Base-by-base conservation (phyloP, 768 basidiomycete genomes). In the Coprinopsis cinerea region DNA sequence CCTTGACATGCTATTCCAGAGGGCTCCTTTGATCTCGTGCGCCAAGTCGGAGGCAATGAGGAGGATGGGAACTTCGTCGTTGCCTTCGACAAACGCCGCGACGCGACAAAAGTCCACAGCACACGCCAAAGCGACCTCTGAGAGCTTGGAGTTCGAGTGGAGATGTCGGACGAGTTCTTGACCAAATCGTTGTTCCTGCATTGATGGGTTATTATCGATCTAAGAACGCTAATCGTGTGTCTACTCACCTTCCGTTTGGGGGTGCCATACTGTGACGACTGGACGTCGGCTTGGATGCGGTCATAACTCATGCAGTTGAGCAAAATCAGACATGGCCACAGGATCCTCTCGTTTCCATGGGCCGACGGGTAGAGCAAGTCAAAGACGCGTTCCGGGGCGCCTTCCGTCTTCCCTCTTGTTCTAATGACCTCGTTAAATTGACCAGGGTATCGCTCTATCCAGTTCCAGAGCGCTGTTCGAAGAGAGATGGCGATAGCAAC, bases 401-500 rank as follows among this genome's bases (percentile, higher is more conserved):
- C 89, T 51, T 95, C 93, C 11, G 88, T 70, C 40, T 70, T 75
- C 24, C 83, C 79, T 39, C 83, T 74, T 2, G 73, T 70, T 9
- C 76, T 72, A 30, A 92, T 74, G 3, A 80, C 74, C 5, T 90
- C 83, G 47, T 84, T 83, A 62, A 83, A 95, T 61, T 96, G 89
- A 4, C 71, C 67, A 0, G 89, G 85, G 59, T 84, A 88, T 20
- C 79, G 70, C 25, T 86, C 82, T 26, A 94, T 82, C 91, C 91
- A 95, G 54, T 86, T 91, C 92, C 92, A 94, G 23, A 95, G 71
- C 1, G 88, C 89, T 24, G 77, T 73, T 18, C 90, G 80, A 28
- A 95, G 73, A 23, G 85, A 79, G 23, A 78, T 70, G 0, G 90
- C 81, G 42, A 93, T 75, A 1, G 85, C 82, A 13, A 77, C 64